Evolutionary conservation across 2,329 filamentous ascomycete genomes (phyloP).

Genomic region (Aspergillus unguis): DNA sequence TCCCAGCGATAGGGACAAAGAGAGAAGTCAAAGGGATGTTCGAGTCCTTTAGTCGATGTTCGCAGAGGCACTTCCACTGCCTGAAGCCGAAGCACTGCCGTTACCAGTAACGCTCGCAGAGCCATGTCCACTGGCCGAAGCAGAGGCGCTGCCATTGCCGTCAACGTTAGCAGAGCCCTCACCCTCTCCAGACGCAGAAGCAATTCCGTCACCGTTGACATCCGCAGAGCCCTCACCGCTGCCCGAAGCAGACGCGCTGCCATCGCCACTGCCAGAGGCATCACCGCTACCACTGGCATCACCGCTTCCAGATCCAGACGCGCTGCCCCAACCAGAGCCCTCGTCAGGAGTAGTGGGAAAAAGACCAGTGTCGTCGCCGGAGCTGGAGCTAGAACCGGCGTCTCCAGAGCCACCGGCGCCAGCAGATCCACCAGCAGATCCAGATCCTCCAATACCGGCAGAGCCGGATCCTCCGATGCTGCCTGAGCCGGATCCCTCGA

Average conservation of each 20-base stretch:
- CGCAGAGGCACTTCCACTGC: background rate
- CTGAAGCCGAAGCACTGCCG: background rate
- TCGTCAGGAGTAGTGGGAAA: background rate
- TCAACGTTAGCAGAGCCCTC: background rate
- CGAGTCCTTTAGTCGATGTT: background rate
- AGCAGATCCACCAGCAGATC: too few relatives aligned
- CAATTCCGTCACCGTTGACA: too few relatives aligned
- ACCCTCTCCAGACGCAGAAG: too few relatives aligned
- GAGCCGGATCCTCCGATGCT: background rate
- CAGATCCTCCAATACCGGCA: background rate
- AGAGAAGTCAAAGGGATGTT: background rate
- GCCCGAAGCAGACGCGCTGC: background rate
- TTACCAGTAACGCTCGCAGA: background rate
- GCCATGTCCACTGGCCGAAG: background rate
- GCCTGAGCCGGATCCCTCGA: background rate
- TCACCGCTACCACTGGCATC: background rate
- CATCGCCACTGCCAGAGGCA: background rate
- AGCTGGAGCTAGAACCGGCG: background rate
- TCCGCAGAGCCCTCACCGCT: too few relatives aligned
- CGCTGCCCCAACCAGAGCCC: background rate
- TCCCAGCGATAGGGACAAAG: too few relatives aligned
- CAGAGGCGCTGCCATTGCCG: background rate
- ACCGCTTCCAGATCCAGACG: background rate
- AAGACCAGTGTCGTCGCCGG: background rate
- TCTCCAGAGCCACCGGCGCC: background rate